Conservation (phyloP, 2,329 filamentous ascomycete species). For the Fusarium acutatum region DNA sequence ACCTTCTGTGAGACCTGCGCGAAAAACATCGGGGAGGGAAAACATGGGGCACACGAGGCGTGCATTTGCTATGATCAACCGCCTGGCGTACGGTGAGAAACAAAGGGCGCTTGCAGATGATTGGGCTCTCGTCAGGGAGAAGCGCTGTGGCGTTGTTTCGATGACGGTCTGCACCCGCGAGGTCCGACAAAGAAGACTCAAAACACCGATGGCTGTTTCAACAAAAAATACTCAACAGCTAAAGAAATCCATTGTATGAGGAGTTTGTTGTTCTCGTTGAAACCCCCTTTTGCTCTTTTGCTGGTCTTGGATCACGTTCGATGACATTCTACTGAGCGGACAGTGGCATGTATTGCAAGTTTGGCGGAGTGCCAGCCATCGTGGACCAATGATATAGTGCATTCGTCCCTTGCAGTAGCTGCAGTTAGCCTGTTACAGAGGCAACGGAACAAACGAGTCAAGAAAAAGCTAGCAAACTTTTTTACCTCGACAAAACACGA, state of each 20-base stretch:
- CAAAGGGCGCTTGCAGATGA: background rate
- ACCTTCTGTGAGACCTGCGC: background rate
- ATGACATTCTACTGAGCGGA: constrained; percentile 17
- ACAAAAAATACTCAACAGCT: background rate
- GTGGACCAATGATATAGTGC: constrained; percentile 2
- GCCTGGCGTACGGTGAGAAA: background rate
- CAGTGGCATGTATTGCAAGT: constrained; percentile 12
- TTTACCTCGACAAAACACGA: background rate
- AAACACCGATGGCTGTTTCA: constrained; percentile 25
- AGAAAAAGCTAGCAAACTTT: background rate
- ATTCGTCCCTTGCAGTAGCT: constrained; percentile 23
- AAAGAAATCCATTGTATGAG: background rate
- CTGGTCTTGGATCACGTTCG: background rate
- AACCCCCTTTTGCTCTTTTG: background rate
- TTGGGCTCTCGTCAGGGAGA: constrained; percentile 13
- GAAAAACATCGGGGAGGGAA: background rate
- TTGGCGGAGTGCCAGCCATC: background rate
- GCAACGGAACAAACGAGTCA: constrained; percentile 13
- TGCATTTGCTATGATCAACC: background rate
- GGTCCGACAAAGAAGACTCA: constrained; percentile 17
- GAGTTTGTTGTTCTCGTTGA: background rate
- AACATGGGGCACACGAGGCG: background rate
- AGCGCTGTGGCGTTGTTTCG: constrained; percentile 30
- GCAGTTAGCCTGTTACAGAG: constrained; percentile 13
- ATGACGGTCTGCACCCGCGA: background rate